A percentile compares a stretch with the other conserved stretches of the same genome.
These are phyloP conservation scores for Bassia scoparia DNA, from an alignment of 148 eudicot genomes.

Conservation along the genomic window DNA sequence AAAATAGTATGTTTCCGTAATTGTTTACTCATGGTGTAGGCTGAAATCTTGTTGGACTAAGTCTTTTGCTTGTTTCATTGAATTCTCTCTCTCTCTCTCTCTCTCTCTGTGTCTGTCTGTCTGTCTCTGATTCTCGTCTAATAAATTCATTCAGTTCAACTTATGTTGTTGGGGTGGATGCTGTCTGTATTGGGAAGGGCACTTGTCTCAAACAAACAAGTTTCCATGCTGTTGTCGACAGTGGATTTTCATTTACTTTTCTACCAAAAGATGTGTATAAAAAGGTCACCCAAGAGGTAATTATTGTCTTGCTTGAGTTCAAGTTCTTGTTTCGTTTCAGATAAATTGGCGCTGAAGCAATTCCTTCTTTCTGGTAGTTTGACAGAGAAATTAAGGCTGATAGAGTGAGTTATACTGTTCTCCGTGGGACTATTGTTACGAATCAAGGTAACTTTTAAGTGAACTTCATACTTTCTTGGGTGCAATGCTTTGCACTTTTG, in stretches of 20 bases:
- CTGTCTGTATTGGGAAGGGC: conserved; percentile 61
- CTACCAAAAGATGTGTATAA: conserved; percentile 58
- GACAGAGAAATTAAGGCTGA: conserved; percentile 68
- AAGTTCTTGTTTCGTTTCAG: conserved; percentile 1
- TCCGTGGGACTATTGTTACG: conserved; percentile 83
- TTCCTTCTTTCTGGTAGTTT: conserved; percentile 50
- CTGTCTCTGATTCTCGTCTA: conserved; percentile 4
- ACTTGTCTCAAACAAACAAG: conserved; percentile 68
- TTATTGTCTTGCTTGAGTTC: conserved; percentile 1
- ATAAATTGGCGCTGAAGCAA: neutral
- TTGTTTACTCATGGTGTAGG: neutral
- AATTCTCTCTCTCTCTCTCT: conserved; percentile 11
- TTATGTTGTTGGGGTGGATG: conserved; percentile 70
- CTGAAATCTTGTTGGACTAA: conserved; percentile 1
- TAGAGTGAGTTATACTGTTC: conserved; percentile 47
- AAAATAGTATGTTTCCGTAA: conserved; percentile 45
- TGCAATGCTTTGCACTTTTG: conserved; percentile 8
- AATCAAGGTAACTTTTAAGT: conserved; percentile 46
- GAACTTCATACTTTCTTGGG: neutral
- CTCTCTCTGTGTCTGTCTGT: conserved; percentile 14
- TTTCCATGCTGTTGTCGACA: conserved; percentile 72
- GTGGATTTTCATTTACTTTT: conserved; percentile 83
- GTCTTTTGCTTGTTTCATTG: neutral
- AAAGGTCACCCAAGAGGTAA: conserved; percentile 67
- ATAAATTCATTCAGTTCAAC: conserved; percentile 43